Conservation (phyloP, 1,284 basidiomycete genomes). For the Heterobasidion annosum region DNA sequence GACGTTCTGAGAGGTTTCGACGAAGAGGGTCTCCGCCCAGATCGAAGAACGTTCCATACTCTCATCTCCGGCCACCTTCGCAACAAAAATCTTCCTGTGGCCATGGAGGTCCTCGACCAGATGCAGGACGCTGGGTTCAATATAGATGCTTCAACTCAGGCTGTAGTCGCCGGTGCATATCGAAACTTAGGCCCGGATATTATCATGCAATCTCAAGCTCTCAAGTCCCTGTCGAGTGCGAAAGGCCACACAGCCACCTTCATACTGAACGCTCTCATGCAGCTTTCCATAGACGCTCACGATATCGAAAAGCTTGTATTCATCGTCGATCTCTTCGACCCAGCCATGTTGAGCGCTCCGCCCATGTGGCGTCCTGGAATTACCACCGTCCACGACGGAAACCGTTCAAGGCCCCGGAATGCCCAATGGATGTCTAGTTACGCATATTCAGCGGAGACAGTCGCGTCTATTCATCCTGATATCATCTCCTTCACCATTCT, state of each 20-base stretch:
- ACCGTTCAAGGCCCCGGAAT: constrained; percentile 1
- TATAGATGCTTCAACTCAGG: constrained; percentile 48
- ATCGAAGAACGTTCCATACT: constrained; percentile 55
- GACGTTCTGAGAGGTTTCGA: constrained; percentile 41
- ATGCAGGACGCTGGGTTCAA: constrained; percentile 52
- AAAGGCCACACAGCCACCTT: constrained; percentile 31
- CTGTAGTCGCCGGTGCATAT: constrained; percentile 48
- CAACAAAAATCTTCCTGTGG: constrained; percentile 52
- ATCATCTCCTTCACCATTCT: constrained; percentile 56
- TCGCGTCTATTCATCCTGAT: constrained; percentile 24
- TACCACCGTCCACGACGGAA: constrained; percentile 4
- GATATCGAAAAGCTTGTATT: constrained; percentile 37
- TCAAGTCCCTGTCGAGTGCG: constrained; percentile 35
- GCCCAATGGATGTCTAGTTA: neutral
- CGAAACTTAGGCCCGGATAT: constrained; percentile 49
- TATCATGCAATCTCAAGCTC: constrained; percentile 40
- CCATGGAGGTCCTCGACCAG: constrained; percentile 35
- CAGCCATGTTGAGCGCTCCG: constrained; percentile 15
- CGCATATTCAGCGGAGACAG: constrained; percentile 16
- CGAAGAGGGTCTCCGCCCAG: constrained; percentile 33
- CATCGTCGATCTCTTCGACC: constrained; percentile 41
- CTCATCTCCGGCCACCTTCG: constrained; percentile 56
- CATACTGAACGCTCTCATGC: constrained; percentile 57
- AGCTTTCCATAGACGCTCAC: constrained; percentile 45
- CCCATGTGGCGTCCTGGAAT: constrained; percentile 1